Percentiles rank a stretch among this genome's conserved stretches.
phyloP scores from a whole-genome alignment of 495 filamentous ascomycete genomes.

The Penicillium coffeae region DNA sequence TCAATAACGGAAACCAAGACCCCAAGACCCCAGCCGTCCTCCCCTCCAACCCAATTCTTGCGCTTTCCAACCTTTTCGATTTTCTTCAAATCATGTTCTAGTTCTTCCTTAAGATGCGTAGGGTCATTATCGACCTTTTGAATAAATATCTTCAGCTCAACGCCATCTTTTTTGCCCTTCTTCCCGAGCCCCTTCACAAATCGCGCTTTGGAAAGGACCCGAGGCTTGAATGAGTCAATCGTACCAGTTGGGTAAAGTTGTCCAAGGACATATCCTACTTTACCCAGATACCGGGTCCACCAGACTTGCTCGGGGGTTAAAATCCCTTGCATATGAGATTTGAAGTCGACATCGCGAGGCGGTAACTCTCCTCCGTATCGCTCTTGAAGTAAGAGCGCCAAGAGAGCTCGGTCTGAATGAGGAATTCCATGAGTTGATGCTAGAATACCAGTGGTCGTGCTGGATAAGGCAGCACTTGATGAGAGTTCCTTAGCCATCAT shows the following conservation, averaged over 20 bases:
- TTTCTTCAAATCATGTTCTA: slow-evolving; percentile 22
- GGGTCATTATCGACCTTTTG: slow-evolving; percentile 28
- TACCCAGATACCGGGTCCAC: slow-evolving; percentile 62
- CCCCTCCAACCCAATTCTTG: slow-evolving; percentile 34
- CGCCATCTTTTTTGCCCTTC: slow-evolving; percentile 23
- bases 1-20: slow-evolving; percentile 22
- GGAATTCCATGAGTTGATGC: slow-evolving; percentile 65
- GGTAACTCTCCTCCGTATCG: slow-evolving; percentile 69
- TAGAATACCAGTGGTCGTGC: slow-evolving; percentile 65
- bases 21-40: slow-evolving; percentile 31
- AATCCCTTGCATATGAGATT: slow-evolving; percentile 43
- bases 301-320: slow-evolving; percentile 47
- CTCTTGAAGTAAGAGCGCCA: slow-evolving; percentile 71
- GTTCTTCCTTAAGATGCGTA: slow-evolving; percentile 24
- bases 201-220: slow-evolving; percentile 21
- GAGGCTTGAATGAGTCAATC: slow-evolving; percentile 27
- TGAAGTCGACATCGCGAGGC: slow-evolving; percentile 46
- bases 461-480: slow-evolving; percentile 66
- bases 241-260: slow-evolving; percentile 27
- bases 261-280: slow-evolving; percentile 23
- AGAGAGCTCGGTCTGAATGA: slow-evolving; percentile 64
- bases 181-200: slow-evolving; percentile 26
- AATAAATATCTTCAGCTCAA: slow-evolving; percentile 23
- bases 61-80: slow-evolving; percentile 32
- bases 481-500: slow-evolving; percentile 48